Conservation (phyloP, 2,329 filamentous ascomycete genomes). For the Aspergillus phoenicis region DNA sequence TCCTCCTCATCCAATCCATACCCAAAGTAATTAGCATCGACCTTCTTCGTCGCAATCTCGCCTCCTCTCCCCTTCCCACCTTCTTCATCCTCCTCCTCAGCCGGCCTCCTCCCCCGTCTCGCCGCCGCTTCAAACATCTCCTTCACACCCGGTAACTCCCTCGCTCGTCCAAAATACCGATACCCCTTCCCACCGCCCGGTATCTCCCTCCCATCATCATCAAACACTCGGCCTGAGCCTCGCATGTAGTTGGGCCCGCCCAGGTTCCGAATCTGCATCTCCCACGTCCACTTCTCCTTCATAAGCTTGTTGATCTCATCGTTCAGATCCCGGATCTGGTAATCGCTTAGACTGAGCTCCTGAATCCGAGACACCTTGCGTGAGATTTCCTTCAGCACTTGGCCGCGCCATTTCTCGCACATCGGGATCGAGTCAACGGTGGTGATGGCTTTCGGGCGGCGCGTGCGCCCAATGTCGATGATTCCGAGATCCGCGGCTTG, state of each 20-base stretch:
- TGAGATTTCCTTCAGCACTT: slow-evolving; percentile 94
- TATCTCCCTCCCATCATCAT: slow-evolving; percentile 73
- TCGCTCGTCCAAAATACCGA: slow-evolving; percentile 87
- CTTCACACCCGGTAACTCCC: slow-evolving; percentile 90
- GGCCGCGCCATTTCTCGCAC: slow-evolving; percentile 97
- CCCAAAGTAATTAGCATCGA: slow-evolving; percentile 94
- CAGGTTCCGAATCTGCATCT: slow-evolving; percentile 90
- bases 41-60: slow-evolving; percentile 60
- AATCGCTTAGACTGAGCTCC: slow-evolving; percentile 87
- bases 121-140: slow-evolving; percentile 86
- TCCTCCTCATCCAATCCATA: slow-evolving; percentile 94
- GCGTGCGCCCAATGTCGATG: slow-evolving; percentile 86
- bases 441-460: slow-evolving; percentile 88
- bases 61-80: slow-evolving; percentile 45
- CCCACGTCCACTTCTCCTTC: slow-evolving; percentile 99
- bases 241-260: slow-evolving; percentile 98
- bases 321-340: slow-evolving; percentile 95
- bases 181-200: slow-evolving; percentile 79
- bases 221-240: slow-evolving; percentile 68
- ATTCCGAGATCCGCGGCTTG: slow-evolving; percentile 96
- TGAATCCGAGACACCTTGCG: slow-evolving; percentile 97
- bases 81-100: slow-evolving; percentile 70
- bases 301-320: slow-evolving; percentile 99
- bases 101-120: slow-evolving; percentile 62
- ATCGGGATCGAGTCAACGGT: slow-evolving; percentile 78